Evolutionary conservation across 1,139 yeast genomes (phyloP).

Genomic region (Candida sp.): DNA sequence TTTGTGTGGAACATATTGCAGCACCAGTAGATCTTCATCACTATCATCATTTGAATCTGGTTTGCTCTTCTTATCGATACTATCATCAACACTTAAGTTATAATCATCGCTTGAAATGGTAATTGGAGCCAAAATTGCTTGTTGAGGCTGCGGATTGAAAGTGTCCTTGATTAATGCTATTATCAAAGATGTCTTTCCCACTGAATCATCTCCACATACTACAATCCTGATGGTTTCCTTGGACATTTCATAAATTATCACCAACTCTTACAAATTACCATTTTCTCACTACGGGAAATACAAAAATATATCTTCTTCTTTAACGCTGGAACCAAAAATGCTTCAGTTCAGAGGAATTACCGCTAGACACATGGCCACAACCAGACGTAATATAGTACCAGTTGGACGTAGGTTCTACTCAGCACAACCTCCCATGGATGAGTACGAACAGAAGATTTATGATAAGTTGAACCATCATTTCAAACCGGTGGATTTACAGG

Average conservation of each 20-base stretch:
- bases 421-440: slow-evolving; percentile 37
- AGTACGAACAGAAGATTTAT: slow-evolving; percentile 66
- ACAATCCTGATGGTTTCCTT: slow-evolving; percentile 67
- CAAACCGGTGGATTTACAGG: slow-evolving; percentile 57
- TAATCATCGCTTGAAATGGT: slow-evolving; percentile 54
- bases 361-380: not conserved
- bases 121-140: slow-evolving; percentile 76
- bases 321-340: not conserved
- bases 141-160: slow-evolving; percentile 73
- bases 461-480: slow-evolving; percentile 52
- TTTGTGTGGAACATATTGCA: slow-evolving; percentile 55
- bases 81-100: not conserved
- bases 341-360: not conserved
- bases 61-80: slow-evolving; percentile 1
- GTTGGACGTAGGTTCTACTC: not conserved
- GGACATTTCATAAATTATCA: slow-evolving; percentile 19
- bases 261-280: not conserved
- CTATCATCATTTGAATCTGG: slow-evolving; percentile 3
- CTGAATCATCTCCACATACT: slow-evolving; percentile 93
- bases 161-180: slow-evolving; percentile 79
- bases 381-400: not conserved
- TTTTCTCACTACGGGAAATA: not conserved
- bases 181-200: slow-evolving; percentile 77
- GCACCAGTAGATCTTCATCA: slow-evolving; percentile 16
- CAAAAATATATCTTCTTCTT: not conserved